Conservation (phyloP, 163 green algal species). For the Volvox carteri region DNA sequence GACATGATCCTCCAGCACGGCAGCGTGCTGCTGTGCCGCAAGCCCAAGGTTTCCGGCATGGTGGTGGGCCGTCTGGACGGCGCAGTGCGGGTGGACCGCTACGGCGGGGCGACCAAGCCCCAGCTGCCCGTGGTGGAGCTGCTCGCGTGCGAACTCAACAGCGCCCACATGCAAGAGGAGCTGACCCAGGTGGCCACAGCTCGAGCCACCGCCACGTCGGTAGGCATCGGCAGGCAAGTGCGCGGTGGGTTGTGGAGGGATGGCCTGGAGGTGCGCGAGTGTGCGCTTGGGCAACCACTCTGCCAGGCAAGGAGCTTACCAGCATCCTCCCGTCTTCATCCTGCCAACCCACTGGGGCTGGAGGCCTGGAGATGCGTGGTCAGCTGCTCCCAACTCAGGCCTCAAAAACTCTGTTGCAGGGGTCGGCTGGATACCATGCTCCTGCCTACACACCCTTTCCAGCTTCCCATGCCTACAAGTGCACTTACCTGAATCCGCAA, state of each 20-base stretch:
- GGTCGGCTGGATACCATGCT: no score
- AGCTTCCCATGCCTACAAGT: no score
- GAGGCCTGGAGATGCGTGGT: no score
- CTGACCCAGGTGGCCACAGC: not conserved
- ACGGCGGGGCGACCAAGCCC: slow-evolving; percentile 30
- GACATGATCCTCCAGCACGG: slow-evolving; percentile 37
- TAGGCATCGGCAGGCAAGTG: slow-evolving; percentile 37
- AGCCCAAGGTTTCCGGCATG: slow-evolving; percentile 49
- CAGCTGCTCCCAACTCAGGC: no score
- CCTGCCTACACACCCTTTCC: no score
- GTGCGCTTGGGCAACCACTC: no score
- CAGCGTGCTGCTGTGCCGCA: slow-evolving; percentile 53
- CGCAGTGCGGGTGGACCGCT: slow-evolving; percentile 46
- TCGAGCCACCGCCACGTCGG: slow-evolving; percentile 1
- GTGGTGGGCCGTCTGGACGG: slow-evolving; percentile 43
- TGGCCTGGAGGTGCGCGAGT: not conserved
- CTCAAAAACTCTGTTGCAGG: no score
- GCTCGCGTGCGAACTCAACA: slow-evolving; percentile 45
- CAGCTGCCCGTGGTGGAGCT: slow-evolving; percentile 56
- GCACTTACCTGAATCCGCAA: no score
- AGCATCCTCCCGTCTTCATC: no score
- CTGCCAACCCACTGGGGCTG: no score
- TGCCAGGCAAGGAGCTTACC: no score
- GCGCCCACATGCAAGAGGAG: slow-evolving; percentile 46
- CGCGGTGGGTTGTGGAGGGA: not conserved